These are phyloP conservation scores for Hyaloscypha finlandica DNA, from an alignment of 495 filamentous ascomycete genomes.

Conservation along the genomic window DNA sequence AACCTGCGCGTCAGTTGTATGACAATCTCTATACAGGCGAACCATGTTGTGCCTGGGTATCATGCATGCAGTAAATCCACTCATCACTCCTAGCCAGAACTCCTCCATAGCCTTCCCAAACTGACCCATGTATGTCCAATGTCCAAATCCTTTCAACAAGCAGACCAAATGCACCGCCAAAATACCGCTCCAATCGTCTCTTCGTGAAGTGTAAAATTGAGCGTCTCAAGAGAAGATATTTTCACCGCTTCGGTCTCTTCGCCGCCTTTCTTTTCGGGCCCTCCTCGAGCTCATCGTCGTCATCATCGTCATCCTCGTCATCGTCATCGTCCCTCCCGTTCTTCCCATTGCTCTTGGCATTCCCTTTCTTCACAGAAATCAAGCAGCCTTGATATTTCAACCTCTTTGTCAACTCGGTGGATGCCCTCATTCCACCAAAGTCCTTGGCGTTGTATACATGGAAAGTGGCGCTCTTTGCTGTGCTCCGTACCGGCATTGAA, in stretches of 20 bases:
- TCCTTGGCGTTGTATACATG: slow-evolving; percentile 95
- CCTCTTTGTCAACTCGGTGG: slow-evolving; percentile 65
- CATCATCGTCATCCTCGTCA: slow-evolving; percentile 32
- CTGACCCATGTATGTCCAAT: neutral
- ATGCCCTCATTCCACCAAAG: slow-evolving; percentile 88
- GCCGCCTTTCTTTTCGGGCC: neutral
- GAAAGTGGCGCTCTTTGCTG: slow-evolving; percentile 76
- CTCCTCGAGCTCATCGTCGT: slow-evolving; percentile 6
- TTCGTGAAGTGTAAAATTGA: neutral
- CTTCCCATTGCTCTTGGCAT: slow-evolving; percentile 55
- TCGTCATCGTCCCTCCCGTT: slow-evolving; percentile 51
- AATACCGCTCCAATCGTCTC: slow-evolving; percentile 2
- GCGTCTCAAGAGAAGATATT: neutral
- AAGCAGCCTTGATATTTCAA: slow-evolving; percentile 75
- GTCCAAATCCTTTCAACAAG: neutral
- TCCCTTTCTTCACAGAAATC: slow-evolving; percentile 83
- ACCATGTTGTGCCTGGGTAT: slow-evolving; percentile 1
- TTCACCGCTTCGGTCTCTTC: slow-evolving; percentile 12
- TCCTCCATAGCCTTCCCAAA: neutral
- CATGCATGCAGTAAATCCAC: neutral
- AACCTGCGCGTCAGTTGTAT: neutral
- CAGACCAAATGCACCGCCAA: neutral
- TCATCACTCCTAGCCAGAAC: neutral
- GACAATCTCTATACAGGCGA: slow-evolving; percentile 10
- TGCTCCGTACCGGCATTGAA: slow-evolving; percentile 62